These are phyloP conservation scores for Penicillium silybi DNA, from an alignment of 495 filamentous ascomycete genomes.

Conservation along the genomic window DNA sequence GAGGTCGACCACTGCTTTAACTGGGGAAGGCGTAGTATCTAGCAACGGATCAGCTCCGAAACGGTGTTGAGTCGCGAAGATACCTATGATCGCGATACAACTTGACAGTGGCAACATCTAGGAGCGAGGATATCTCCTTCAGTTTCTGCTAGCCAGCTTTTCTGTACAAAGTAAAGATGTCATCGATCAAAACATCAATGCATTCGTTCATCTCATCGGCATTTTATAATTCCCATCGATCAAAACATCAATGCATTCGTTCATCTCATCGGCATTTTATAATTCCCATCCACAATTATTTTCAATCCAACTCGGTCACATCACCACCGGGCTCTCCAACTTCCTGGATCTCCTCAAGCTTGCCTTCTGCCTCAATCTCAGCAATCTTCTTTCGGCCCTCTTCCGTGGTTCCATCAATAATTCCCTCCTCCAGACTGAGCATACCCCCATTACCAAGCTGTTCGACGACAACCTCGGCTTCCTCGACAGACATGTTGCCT, in stretches of 20 bases:
- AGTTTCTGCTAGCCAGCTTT: neutral
- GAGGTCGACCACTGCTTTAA: neutral
- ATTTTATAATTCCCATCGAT: constrained; percentile 5
- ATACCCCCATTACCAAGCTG: constrained; percentile 83
- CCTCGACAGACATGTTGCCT: constrained; percentile 86
- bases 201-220: constrained; percentile 9
- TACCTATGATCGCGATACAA: too few relatives aligned
- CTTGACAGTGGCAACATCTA: too few relatives aligned
- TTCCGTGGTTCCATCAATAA: constrained; percentile 94
- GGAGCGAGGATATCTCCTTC: too few relatives aligned
- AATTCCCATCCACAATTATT: constrained; percentile 1
- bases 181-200: neutral
- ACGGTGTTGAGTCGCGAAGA: too few relatives aligned
- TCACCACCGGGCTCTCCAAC: constrained; percentile 41
- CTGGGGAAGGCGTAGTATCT: too few relatives aligned
- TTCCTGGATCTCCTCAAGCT: constrained; percentile 18
- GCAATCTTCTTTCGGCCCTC: constrained; percentile 76
- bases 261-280: constrained; percentile 4
- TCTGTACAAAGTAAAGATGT: neutral
- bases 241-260: constrained; percentile 11
- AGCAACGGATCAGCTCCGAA: too few relatives aligned
- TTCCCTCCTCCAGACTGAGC: constrained; percentile 84
- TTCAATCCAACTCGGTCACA: constrained; percentile 41
- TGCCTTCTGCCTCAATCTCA: constrained; percentile 66
- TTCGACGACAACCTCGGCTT: constrained; percentile 87